Percentiles rank a stretch among this genome's conserved stretches.
phyloP scores from a whole-genome alignment of 2,329 filamentous ascomycete genomes.

The Ilyonectria mors-panacis region DNA sequence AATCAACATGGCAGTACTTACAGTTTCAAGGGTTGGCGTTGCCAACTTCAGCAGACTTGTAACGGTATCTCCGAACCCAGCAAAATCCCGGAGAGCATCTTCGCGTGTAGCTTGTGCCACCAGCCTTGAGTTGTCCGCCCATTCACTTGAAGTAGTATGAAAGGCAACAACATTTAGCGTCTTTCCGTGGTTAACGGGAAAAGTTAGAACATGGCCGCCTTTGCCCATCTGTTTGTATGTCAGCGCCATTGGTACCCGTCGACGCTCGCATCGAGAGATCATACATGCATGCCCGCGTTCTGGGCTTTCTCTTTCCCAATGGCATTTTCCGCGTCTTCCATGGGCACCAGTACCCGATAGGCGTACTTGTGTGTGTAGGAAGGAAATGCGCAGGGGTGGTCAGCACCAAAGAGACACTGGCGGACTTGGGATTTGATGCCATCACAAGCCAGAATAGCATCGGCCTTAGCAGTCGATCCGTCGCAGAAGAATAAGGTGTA shows the following conservation, averaged over 20 bases:
- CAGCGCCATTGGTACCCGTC: neutral
- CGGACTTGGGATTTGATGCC: conserved; percentile 28
- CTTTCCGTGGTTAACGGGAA: conserved; percentile 52
- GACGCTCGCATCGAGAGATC: neutral
- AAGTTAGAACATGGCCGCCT: conserved; percentile 63
- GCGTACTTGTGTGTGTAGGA: conserved; percentile 31
- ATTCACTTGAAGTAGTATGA: conserved; percentile 51
- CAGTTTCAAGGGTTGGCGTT: conserved; percentile 44
- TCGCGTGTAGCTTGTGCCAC: conserved; percentile 47
- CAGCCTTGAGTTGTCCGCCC: conserved; percentile 43
- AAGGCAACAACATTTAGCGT: conserved; percentile 70
- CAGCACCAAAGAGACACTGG: conserved; percentile 16
- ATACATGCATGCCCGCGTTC: conserved; percentile 26
- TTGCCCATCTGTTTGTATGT: conserved; percentile 55
- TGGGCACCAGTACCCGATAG: conserved; percentile 24
- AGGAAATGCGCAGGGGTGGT: conserved; percentile 19
- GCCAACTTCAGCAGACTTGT: conserved; percentile 50
- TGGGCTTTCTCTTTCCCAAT: conserved; percentile 27
- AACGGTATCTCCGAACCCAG: conserved; percentile 51
- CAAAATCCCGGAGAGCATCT: conserved; percentile 54
- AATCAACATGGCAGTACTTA: conserved; percentile 16
- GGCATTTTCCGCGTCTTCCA: conserved; percentile 15
- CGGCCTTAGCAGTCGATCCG: conserved; percentile 55
- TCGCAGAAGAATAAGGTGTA: conserved; percentile 56
- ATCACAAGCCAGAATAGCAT: conserved; percentile 43